Base-by-base conservation (phyloP, 306 rosid genomes). In the Pterocarpus macrocarpus region DNA sequence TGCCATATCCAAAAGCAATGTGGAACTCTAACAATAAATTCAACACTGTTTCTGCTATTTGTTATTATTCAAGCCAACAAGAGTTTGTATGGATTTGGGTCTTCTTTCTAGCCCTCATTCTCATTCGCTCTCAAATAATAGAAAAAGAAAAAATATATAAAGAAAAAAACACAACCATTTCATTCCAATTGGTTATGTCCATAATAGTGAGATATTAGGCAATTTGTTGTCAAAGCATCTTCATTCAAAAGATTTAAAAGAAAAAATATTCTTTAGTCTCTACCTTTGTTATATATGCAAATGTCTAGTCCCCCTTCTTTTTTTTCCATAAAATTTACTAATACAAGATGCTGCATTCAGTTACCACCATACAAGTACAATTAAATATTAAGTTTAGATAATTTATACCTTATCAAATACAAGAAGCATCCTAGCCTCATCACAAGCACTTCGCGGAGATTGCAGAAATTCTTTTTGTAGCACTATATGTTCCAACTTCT, bases 401-500 rank as follows among this genome's bases (percentile, higher is more conserved):
- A 9, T 28, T 28, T 43, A 80, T 89, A 93, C 98, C 99, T 95
- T 98, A 38, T 95, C 99, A 70, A 88, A 95, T 66, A 93, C 94
- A 76, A 95, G 85, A 70, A 95, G 97, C 62, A 90, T 69, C 45
- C 98, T 96, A 4, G 94, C 78, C 30, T 89, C 97, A 85, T 95
- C 89, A 84, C 98, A 95, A 66, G 97, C 96, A 80, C 33, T 75
- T 10, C 93, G 91, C 71, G 93, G 78, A 70, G 86, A 87, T 77
- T 86, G 84, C 49, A 95, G 69, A 81, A 95, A 95, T 86, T 95
- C 98, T 90, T 90, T n/a, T 89, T 56, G 96, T 90, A 28, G 97
- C 93, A 84, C 96, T 85, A 75, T 91, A 85, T 69, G 93, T 90
- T 35, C 99, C 99, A 1, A 98, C 99, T 86, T 95, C 99, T 59